Base-by-base conservation (phyloP, 2,329 filamentous ascomycete species). In the Lasiodiplodia sp. region DNA sequence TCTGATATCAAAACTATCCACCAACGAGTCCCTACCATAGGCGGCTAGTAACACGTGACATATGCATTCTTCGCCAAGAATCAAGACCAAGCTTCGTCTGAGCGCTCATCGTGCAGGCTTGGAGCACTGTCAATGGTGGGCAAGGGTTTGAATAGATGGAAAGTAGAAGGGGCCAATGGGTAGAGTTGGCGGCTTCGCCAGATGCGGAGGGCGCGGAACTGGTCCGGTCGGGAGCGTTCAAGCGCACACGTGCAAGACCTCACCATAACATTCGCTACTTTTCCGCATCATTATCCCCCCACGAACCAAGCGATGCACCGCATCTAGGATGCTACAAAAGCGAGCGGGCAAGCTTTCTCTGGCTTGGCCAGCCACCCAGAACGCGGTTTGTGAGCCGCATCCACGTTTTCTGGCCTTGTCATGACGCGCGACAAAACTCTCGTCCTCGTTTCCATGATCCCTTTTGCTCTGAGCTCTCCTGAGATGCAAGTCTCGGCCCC, bases 391-490 rank as follows among this genome's bases (percentile, higher is more conserved):
- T 21, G 40, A 62, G 38, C 38, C 21, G 38, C 11, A 12, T 12
- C 55, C 18, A n/a, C 55, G 8, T 18, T 21, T 18, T n/a, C 37
- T n/a, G 34, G n/a, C 37, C 21, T 34, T 11, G 34, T 16, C n/a
- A 58, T 58, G 56, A 38, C 56, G 40, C 44, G 16, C 31, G 37
- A 37, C n/a, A 12, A n/a, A 55, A 31, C 34, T 12, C 6, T 44
- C 40, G 34, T 44, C 34, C 23, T 53, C 2, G 83, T 85, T 23
- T 82, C 86, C 67, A 77, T 87, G 63, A 16, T 69, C 14, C 37
- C 23, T 25, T 37, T 69, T 11, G 65, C 58, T 18, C 31, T 49
- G 34, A 53, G 40, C 47, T 23, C 64, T 44, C 31, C 58, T 38
- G 51, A 64, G 25, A 28, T 63, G 10, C 56, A 44, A 5, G 18